Base-by-base conservation (phyloP, 2,329 filamentous ascomycete genomes). In the Madurella mycetomatis region DNA sequence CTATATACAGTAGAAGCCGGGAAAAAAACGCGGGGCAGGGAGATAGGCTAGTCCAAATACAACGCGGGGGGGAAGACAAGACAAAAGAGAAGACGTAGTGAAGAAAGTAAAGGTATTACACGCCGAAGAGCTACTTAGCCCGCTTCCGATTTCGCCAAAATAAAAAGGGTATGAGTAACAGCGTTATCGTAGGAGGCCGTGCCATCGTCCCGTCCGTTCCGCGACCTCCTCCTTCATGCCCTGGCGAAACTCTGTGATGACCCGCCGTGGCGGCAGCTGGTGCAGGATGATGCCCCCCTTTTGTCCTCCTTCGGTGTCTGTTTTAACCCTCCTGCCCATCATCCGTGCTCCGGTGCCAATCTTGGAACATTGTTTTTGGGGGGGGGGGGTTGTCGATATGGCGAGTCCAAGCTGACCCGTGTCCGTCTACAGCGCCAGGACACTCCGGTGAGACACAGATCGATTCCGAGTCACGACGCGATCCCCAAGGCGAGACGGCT, bases 21-120 rank as follows among this genome's bases (percentile, higher is more conserved):
- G n/a, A n/a, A 44, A 45, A 52, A 56, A 48, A 55, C 44, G 49
- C 47, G 41, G 49, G 53, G 48, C 37, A 43, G 47, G 49, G 42
- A 53, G 49, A 32, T 32, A 34, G 48, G 42, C 25, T 34, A 55
- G 49, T 42, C 49, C 40, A 57, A 51, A 53, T 39, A 47, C 40
- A 56, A 53, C 51, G 57, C 51, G 56, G 49, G 46, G 56, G 53
- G 49, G 58, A 25, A 59, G 54, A 62, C 55, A 58, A 55, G 52
- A 53, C 51, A 54, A 53, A 55, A 46, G 49, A 60, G 17, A 60
- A 55, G 51, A 56, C 59, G 54, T 41, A 45, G 31, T 19, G 54
- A 58, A 55, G 49, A 61, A 58, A 60, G 57, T 62, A 56, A 57
- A 65, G 63, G 57, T 66, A 67, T 67, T 67, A 68, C 64, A 69